Evolutionary conservation across 805 yeast species (phyloP).

Genomic region (Barnettozyma siamensis): DNA sequence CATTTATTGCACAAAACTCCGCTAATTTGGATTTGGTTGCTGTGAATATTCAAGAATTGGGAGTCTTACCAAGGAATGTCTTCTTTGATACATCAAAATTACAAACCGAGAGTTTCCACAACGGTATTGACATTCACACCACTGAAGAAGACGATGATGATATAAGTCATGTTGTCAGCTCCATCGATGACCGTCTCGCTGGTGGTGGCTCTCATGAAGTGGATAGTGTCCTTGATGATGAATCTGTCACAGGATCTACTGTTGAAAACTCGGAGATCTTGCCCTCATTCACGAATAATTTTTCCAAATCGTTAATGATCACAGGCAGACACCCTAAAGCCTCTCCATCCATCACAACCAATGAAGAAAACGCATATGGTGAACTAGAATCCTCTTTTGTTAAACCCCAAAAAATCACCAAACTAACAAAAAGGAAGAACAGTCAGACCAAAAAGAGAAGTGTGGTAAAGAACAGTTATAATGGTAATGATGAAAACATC

Average conservation of each 20-base stretch:
- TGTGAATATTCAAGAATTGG: constrained; percentile 27
- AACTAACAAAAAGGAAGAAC: constrained; percentile 10
- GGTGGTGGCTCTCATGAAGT: background rate
- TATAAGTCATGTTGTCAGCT: background rate
- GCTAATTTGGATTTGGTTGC: constrained; percentile 10
- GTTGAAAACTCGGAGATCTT: background rate
- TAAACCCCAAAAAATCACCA: constrained; percentile 10
- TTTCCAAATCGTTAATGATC: constrained; percentile 30
- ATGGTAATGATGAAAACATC: constrained; percentile 62
- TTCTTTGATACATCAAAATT: constrained; percentile 39
- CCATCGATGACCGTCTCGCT: constrained; percentile 9
- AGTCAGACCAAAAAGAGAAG: constrained; percentile 13
- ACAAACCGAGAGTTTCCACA: constrained; percentile 12
- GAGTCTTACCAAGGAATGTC: constrained; percentile 44
- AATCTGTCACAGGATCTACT: background rate
- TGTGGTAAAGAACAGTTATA: constrained; percentile 50
- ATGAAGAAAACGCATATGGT: constrained; percentile 38
- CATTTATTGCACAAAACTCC: constrained; percentile 26
- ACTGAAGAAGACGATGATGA: constrained; percentile 6
- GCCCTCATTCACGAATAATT: constrained; percentile 8
- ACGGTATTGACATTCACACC: background rate
- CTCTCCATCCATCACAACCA: constrained; percentile 33
- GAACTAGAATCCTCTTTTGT: constrained; percentile 33
- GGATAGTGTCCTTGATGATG: background rate
- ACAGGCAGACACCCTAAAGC: constrained; percentile 30